Base-by-base conservation (phyloP, 2,329 filamentous ascomycete genomes). In the Corinectria fuckeliana region DNA sequence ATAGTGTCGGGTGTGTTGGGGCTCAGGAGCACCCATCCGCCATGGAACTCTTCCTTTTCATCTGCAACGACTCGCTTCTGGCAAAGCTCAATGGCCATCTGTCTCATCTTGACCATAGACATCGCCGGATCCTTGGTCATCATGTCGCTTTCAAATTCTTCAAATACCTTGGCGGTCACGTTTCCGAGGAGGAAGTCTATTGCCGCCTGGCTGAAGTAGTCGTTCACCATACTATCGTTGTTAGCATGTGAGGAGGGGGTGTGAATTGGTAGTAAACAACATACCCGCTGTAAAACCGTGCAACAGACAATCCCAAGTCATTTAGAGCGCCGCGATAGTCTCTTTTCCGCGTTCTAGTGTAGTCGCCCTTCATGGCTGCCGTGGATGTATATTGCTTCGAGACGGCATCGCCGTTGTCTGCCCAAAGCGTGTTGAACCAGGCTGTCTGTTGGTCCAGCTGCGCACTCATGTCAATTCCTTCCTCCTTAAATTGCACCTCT, bases 391-490 rank as follows among this genome's bases (percentile, higher is more conserved):
- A 99, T 74, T 97, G 94, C 66, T 93, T 93, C 0, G 92, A 96
- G 55, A 98, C 92, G 0, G 93, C 92, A 75, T 99, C 95, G 13
- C 95, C 95, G 67, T 99, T 99, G 73, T 99, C 95, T 0, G 95
- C 95, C 94, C 95, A 99, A 0, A 98, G 81, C 0, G 87, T 93
- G 75, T 99, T 98, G 80, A 98, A 98, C 93, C 94, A 98, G 44
- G 88, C 85, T 5, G 91, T 96, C 55, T 88, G 87, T 57, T 92
- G 90, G 72, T 97, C 92, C 21, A 82, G 76, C 62, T 95, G 88
- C 0, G 90, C 81, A 65, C 88, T 87, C 76, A 96, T 89, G 56
- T 89, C 87, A 60, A 93, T 89, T 0, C 90, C 91, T 62, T 96
- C 88, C 18, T 85, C 82, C 57, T 86, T 89, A 2, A 99, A 81